A percentile compares a stretch with the other conserved stretches of the same genome.
These are phyloP conservation scores for Fermentozyma sake DNA, from an alignment of 1,139 yeast species.

Conservation along the genomic window DNA sequence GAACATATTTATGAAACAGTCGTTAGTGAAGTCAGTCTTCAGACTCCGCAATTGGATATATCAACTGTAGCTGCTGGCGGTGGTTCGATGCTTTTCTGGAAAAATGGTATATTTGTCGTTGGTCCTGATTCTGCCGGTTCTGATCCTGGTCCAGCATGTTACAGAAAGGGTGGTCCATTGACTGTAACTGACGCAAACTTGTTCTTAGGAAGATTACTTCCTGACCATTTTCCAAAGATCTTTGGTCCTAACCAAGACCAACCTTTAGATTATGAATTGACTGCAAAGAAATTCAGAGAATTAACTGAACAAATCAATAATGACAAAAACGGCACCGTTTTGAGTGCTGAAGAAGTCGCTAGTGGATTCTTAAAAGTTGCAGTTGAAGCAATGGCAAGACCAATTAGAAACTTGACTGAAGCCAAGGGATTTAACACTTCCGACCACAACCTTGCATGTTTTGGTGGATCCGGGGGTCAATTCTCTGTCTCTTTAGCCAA, in stretches of 20 bases:
- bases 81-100: conserved; percentile 43
- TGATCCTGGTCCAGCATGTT: conserved; percentile 47
- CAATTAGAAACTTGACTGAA: conserved; percentile 41
- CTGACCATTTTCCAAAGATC: conserved; percentile 39
- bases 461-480: conserved; percentile 49
- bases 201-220: conserved; percentile 36
- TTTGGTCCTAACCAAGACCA: conserved; percentile 42
- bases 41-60: conserved; percentile 44
- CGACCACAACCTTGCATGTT: conserved; percentile 41
- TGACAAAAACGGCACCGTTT: conserved; percentile 17
- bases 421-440: conserved; percentile 39
- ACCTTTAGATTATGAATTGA: conserved; percentile 31
- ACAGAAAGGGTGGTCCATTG: conserved; percentile 44
- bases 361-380: conserved; percentile 42
- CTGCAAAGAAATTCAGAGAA: conserved; percentile 25
- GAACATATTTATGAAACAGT: conserved; percentile 44
- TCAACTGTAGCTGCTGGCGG: conserved; percentile 50
- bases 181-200: conserved; percentile 46
- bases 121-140: conserved; percentile 48
- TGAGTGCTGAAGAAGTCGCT: conserved; percentile 40
- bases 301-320: conserved; percentile 31
- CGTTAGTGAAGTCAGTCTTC: conserved; percentile 39
- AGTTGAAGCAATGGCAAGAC: conserved; percentile 44
- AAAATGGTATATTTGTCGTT: conserved; percentile 43
- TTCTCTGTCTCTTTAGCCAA: conserved; percentile 37